phyloP scores from a whole-genome alignment of 208 protist genomes.

The Leishmania martiniquensis region DNA sequence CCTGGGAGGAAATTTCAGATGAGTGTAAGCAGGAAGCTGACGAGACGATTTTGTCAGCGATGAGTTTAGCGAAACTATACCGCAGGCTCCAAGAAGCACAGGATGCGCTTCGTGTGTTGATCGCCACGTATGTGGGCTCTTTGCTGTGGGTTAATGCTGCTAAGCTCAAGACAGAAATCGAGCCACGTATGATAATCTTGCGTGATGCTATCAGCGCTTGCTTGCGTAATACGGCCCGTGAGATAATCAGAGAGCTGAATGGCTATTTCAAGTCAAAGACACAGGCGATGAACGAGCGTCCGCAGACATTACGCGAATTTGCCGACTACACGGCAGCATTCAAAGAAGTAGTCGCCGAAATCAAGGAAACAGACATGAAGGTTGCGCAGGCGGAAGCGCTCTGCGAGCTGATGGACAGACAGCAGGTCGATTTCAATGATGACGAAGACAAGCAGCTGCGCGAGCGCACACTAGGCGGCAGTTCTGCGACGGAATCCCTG shows the following conservation, averaged over 20 bases:
- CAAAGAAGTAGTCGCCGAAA: slow-evolving; percentile 72
- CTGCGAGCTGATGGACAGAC: slow-evolving; percentile 91
- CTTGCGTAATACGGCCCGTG: slow-evolving; percentile 66
- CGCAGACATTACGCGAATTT: slow-evolving; percentile 71
- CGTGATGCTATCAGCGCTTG: slow-evolving; percentile 76
- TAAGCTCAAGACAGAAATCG: slow-evolving; percentile 89
- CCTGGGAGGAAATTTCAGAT: slow-evolving; percentile 78
- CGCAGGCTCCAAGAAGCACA: slow-evolving; percentile 80
- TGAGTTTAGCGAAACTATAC: slow-evolving; percentile 77
- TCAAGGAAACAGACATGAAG: slow-evolving; percentile 53
- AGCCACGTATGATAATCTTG: slow-evolving; percentile 82
- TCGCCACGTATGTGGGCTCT: slow-evolving; percentile 86
- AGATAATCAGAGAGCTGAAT: slow-evolving; percentile 72
- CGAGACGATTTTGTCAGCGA: slow-evolving; percentile 55
- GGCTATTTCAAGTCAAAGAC: slow-evolving; percentile 90
- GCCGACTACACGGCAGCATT: slow-evolving; percentile 87
- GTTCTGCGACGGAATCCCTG: slow-evolving; percentile 59
- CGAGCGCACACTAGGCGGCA: slow-evolving; percentile 87
- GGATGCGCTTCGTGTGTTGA: slow-evolving; percentile 84
- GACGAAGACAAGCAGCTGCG: slow-evolving; percentile 91
- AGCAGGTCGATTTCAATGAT: slow-evolving; percentile 88
- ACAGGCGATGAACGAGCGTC: slow-evolving; percentile 82
- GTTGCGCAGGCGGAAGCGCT: slow-evolving; percentile 86
- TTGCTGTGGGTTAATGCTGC: slow-evolving; percentile 92
- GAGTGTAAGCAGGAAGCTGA: slow-evolving; percentile 72